Evolutionary conservation across 148 eudicot genomes (phyloP).

Genomic region (Heliosperma pusillum): DNA sequence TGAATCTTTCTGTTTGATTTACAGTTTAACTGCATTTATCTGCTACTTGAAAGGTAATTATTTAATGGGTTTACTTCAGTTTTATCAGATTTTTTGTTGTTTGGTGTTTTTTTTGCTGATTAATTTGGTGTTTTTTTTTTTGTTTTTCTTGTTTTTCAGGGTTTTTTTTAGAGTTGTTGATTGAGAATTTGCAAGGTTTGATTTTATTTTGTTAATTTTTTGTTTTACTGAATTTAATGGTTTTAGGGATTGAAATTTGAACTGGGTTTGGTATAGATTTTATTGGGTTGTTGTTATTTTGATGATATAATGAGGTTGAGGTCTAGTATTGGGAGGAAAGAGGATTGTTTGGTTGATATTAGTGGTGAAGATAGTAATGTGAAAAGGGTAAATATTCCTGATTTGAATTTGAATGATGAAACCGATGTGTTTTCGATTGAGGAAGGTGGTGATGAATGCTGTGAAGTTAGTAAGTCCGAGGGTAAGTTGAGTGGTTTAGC

Average conservation of each 20-base stretch:
- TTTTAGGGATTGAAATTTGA: constrained; percentile 18
- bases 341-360: constrained; percentile 18
- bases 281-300: constrained; percentile 22
- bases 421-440: constrained; percentile 14
- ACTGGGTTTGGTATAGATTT: constrained; percentile 4
- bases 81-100: neutral
- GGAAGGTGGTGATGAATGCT: constrained; percentile 13
- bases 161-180: constrained; percentile 16
- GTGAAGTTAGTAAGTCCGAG: constrained; percentile 11
- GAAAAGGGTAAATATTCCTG: constrained; percentile 22
- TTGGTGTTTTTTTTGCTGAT: neutral
- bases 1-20: constrained; percentile 15
- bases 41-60: constrained; percentile 12
- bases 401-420: constrained; percentile 29
- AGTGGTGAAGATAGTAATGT: constrained; percentile 2
- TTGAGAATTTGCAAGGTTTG: constrained; percentile 5
- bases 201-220: neutral
- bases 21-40: constrained; percentile 25
- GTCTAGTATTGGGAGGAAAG: constrained; percentile 33
- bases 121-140: neutral
- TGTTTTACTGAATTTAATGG: neutral
- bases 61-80: neutral
- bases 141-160: neutral
- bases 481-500: constrained; percentile 14
- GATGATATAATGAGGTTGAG: constrained; percentile 46